Evolutionary conservation across 1,284 basidiomycete species (phyloP).

Genomic region (Cryptococcus neoformans): DNA sequence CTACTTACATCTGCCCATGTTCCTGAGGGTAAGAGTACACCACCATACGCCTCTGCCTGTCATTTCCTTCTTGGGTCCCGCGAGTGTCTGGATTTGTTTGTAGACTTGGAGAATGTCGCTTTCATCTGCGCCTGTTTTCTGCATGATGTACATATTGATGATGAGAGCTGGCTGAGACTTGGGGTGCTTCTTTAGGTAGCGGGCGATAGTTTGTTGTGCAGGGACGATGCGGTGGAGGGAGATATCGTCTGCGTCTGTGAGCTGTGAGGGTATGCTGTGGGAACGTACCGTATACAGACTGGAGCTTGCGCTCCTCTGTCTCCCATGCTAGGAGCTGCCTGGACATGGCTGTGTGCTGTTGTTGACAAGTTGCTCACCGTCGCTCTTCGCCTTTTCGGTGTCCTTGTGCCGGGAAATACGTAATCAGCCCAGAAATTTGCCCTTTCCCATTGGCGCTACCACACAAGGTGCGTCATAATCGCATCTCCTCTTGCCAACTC

Average conservation of each 20-base stretch:
- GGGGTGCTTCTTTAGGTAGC: constrained; percentile 39
- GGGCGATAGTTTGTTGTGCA: constrained; percentile 24
- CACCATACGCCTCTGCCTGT: constrained; percentile 28
- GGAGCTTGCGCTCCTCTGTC: constrained; percentile 39
- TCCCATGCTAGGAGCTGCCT: constrained; percentile 22
- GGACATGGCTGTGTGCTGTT: constrained; percentile 7
- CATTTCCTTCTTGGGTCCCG: constrained; percentile 21
- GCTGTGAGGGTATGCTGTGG: not conserved
- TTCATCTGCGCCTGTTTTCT: constrained; percentile 12
- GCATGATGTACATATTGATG: constrained; percentile 32
- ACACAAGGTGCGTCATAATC: no score
- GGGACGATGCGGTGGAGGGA: constrained; percentile 19
- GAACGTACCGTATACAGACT: constrained; percentile 34
- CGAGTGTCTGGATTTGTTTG: constrained; percentile 18
- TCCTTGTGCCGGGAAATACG: not conserved
- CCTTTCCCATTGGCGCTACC: no score
- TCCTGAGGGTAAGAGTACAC: constrained; percentile 21
- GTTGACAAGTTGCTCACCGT: not conserved
- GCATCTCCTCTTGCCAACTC: not conserved
- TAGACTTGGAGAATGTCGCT: constrained; percentile 20
- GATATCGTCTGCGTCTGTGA: constrained; percentile 29
- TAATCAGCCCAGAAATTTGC: not conserved
- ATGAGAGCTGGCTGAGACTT: constrained; percentile 43
- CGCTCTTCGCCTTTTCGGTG: not conserved
- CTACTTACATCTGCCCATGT: constrained; percentile 32